Evolutionary conservation across 495 filamentous ascomycete genomes (phyloP).

Genomic region (Aspergillus sclerotioniger): DNA sequence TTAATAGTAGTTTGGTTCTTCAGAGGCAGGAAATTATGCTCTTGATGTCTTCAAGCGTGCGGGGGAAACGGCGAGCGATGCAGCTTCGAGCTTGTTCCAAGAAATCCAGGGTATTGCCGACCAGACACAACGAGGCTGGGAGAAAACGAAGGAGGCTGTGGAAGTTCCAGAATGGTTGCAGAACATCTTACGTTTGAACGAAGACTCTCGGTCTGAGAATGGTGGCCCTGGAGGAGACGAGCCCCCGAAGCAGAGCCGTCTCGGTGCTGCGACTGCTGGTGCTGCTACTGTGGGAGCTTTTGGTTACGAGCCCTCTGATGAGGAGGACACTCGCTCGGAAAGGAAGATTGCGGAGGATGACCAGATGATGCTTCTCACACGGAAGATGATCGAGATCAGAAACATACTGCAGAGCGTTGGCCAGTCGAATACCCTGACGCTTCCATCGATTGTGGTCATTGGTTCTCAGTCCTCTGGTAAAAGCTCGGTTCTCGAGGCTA

Average conservation of each 20-base stretch:
- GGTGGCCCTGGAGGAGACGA: constrained; percentile 46
- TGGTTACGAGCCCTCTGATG: constrained; percentile 68
- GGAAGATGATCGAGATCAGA: constrained; percentile 99
- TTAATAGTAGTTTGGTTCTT: not conserved
- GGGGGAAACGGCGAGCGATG: constrained; percentile 62
- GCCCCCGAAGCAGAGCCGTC: constrained; percentile 62
- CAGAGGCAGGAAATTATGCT: constrained; percentile 88
- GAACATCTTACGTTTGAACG: constrained; percentile 62
- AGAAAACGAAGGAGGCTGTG: constrained; percentile 73
- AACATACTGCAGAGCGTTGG: constrained; percentile 87
- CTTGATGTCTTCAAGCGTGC: constrained; percentile 72
- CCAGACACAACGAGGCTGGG: constrained; percentile 77
- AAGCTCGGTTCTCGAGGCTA: constrained; percentile 94
- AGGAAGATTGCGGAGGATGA: constrained; percentile 78
- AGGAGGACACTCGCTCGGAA: constrained; percentile 64
- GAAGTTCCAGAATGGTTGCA: constrained; percentile 85
- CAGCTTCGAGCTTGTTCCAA: constrained; percentile 64
- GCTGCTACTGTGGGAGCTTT: constrained; percentile 62
- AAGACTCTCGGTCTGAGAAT: constrained; percentile 42
- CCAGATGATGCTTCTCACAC: constrained; percentile 99
- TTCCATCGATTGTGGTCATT: constrained; percentile 97
- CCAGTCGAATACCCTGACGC: constrained; percentile 78
- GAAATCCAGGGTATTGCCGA: constrained; percentile 70
- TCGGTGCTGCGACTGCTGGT: constrained; percentile 46
- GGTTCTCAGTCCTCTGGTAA: constrained; percentile 98